Evolutionary conservation across 2,329 filamentous ascomycete genomes (phyloP), one percentile per base, ranked within the genome.

Genomic region (Coniosporium tulheliwenetii): DNA sequence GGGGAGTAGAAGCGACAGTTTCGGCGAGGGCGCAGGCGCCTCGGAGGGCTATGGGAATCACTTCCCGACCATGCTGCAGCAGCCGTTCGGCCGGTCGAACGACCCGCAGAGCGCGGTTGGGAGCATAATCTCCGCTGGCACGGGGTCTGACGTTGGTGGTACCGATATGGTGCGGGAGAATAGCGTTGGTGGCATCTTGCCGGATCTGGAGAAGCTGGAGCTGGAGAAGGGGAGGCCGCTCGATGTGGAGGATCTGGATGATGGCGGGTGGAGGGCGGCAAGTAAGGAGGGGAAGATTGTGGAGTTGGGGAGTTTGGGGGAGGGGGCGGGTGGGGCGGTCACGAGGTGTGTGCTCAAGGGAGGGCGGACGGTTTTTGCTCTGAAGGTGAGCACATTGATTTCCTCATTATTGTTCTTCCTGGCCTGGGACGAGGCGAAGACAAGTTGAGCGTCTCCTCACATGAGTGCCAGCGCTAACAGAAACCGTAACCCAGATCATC

Each of bases 311-410:
- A 86, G 82, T 53, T 65, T 98, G 35, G 91, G 91, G 43, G 91
- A 98, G 60, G 91, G 91, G 51, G 91, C 91, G 38, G 91, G 91
- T 47, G 91, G 91, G 56, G 91, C 91, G 5, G 91, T 98, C 39
- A 98, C 89, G 16, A 79, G 81, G 54, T 93, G 86, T 60, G 81
- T 79, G 59, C 70, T 98, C 47, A 89, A 85, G 58, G 85, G 82
- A 33, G 87, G 86, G 45, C 94, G 93, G 65, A 95, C 85, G 0
- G 75, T 95, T 7, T 98, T 98, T 67, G 91, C 91, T 7, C 65
- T 98, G 40, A 98, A 98, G 79, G 89, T 93, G 63, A 49, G 66
- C 50, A 43, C 19, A 26, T 7, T 26, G n/a, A n/a, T 26, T 7
- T 26, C 19, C 7, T 26, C 19, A n/a, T n/a, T n/a, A n/a, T n/a